Percentiles rank a stretch among this genome's conserved stretches.
Conservation (phyloP, 768 basidiomycete genomes). For the Pleurotus tuoliensis region DNA sequence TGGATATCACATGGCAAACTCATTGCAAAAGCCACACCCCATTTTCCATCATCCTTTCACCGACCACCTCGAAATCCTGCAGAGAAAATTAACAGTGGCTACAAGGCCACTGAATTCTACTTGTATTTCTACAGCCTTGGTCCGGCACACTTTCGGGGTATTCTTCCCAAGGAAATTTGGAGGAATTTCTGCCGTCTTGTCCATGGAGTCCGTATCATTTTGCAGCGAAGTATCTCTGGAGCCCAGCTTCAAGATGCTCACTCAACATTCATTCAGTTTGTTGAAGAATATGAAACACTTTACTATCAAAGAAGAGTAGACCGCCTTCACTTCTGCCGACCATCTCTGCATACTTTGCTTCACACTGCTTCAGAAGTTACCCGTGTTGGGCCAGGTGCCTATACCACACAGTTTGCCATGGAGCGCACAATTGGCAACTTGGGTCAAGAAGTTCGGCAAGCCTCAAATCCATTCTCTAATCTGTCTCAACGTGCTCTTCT, state of each 20-base stretch:
- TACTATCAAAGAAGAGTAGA: conserved; percentile 5
- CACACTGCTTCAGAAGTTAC: conserved; percentile 6
- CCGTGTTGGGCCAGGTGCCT: not conserved
- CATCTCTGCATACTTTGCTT: conserved; percentile 6
- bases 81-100: conserved; percentile 24
- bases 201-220: conserved; percentile 5
- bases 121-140: conserved; percentile 7
- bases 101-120: conserved; percentile 12
- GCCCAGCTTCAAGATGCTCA: conserved; percentile 1
- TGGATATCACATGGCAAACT: conserved; percentile 17
- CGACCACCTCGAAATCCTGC: conserved; percentile 9
- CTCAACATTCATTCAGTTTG: not conserved
- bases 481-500: conserved; percentile 4
- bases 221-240: not conserved
- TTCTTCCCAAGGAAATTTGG: conserved; percentile 3
- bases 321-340: conserved; percentile 6
- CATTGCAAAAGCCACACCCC: conserved; percentile 8
- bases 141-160: conserved; percentile 1
- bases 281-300: conserved; percentile 6
- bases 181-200: conserved; percentile 6
- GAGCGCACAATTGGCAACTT: conserved; percentile 8
- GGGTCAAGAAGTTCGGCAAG: conserved; percentile 5
- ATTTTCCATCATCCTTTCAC: conserved; percentile 8
- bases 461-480: conserved; percentile 8
- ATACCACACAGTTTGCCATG: conserved; percentile 2